Base-by-base conservation (phyloP, 2,329 filamentous ascomycete genomes). In the Neurospora crassa region DNA sequence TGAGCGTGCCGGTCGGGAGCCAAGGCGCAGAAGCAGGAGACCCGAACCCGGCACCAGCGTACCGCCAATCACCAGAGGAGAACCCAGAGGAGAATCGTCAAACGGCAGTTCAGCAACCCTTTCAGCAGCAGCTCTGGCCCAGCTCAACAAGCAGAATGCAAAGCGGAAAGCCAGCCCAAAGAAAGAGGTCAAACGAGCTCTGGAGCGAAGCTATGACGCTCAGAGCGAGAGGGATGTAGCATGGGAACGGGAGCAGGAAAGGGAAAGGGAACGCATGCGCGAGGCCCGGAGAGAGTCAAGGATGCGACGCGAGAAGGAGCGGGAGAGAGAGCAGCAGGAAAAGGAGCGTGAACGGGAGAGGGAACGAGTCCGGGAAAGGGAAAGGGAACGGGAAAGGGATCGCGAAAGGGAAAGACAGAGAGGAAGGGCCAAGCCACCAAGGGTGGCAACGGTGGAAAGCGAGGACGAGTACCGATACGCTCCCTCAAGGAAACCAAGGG, bases 121-220 rank as follows among this genome's bases (percentile, higher is more conserved):
- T 2, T 75, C 74, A 16, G 73, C 74, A 34, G 74, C 71, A 0
- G 73, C 74, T 18, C 43, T 75, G 34, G 72, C 73, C 29, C 69
- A 70, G 69, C 29, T 74, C 63, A 74, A 74, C 20, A 63, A 67
- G n/a, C 72, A 69, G 29, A 74, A 74, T 45, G 59, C 63, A 34
- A 69, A 69, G 37, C 40, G 41, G 5, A 45, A 47, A 14, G 40
- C 42, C n/a, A 59, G 42, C 6, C 40, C 41, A 34, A 63, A 63
- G 53, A 63, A 63, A 37, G 53, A 63, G 53, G 53, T 63, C 53
- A 63, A 63, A 34, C 24, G 24, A 29, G 53, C 53, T 63, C 53
- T 63, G 14, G 59, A 63, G 68, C 43, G 53, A 20, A 37, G 63
- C 29, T 47, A 67, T 6, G 59, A 67, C 10, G 29, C 18, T 18